Conservation (phyloP, 306 rosid genomes). For the Malus domestica region ASM211411v1 NC_041797.1:11541001-11541500, state of each 20-base stretch:
- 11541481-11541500: slow-evolving; percentile 44
- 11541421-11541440: slow-evolving; percentile 44
- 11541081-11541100: not conserved
- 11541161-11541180: not conserved
- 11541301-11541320: not conserved
- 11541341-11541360: slow-evolving; percentile 17
- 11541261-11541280: slow-evolving; percentile 63
- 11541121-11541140: not conserved
- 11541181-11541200: not conserved
- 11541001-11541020: not conserved
- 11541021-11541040: not conserved
- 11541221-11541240: slow-evolving; percentile 47
- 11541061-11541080: not conserved
- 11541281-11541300: slow-evolving; percentile 22
- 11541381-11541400: not conserved
- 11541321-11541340: slow-evolving; percentile 1
- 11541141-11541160: not conserved
- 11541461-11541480: slow-evolving; percentile 50
- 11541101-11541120: not conserved
- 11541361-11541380: slow-evolving; percentile 14
- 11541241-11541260: slow-evolving; percentile 70
- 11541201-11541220: not conserved
- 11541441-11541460: slow-evolving; percentile 37
- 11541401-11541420: slow-evolving; percentile 28
- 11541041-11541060: not conserved